phyloP scores from a whole-genome alignment of 495 filamentous ascomycete genomes.

The Rhypophila decipiens region DNA sequence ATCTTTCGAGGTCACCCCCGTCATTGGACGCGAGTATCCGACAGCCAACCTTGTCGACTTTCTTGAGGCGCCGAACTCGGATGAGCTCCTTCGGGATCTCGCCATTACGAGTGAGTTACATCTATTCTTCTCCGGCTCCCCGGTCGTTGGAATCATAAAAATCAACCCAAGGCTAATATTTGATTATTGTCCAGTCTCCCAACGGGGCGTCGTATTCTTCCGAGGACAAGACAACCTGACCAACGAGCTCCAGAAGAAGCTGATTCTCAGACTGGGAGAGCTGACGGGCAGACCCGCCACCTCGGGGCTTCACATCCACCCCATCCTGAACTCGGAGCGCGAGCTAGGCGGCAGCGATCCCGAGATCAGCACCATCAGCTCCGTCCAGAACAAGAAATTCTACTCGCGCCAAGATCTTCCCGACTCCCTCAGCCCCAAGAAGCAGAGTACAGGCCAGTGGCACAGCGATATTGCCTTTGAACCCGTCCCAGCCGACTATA shows the following conservation, averaged over 20 bases:
- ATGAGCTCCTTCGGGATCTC: constrained; percentile 60
- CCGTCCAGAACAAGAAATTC: constrained; percentile 48
- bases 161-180: too few species aligned
- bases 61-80: constrained; percentile 57
- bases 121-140: neutral
- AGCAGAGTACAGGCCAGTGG: constrained; percentile 43
- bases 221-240: constrained; percentile 56
- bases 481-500: constrained; percentile 58
- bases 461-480: constrained; percentile 65
- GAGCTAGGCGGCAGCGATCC: constrained; percentile 56
- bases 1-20: constrained; percentile 59
- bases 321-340: constrained; percentile 55
- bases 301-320: constrained; percentile 64
- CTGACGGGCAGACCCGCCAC: constrained; percentile 56
- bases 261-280: constrained; percentile 56
- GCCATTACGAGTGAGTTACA: constrained; percentile 56
- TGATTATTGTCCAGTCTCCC: too few species aligned
- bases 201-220: constrained; percentile 75
- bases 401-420: constrained; percentile 30
- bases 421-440: constrained; percentile 21
- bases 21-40: constrained; percentile 63
- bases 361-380: constrained; percentile 67
- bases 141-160: neutral
- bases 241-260: constrained; percentile 49
- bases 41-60: constrained; percentile 55